Evolutionary conservation across 176 grass and related monocot genomes (phyloP), one percentile per base, ranked within the genome.

Genomic region (Aegilops umbellulata): DNA sequence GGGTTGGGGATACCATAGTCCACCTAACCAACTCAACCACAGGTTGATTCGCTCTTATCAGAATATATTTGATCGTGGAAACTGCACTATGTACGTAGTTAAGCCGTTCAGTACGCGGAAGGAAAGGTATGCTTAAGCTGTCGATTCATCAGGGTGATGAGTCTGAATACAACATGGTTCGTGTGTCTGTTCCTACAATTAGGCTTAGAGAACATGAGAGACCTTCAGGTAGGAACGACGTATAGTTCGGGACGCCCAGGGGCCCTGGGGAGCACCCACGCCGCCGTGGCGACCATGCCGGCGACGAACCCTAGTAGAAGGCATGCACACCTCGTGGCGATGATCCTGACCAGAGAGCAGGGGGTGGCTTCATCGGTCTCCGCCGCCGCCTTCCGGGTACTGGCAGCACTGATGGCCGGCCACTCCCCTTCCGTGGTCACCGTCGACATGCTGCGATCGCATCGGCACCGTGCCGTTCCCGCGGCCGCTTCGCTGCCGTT

Each of bases 221-320:
- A 35, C 60, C 46, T 68, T 90, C 35, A 91, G 49, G 89, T 84
- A 3, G 89, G 85, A 13, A 87, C 35, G 9, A 79, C 17, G 68
- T 75, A 80, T 27, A 27, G 16, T 13, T 44, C 13, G 8, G 80
- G 42, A 12, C 14, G 10, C 16, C 65, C 64, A 23, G 20, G n/a
- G 9, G 49, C 8, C 67, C 14, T 84, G 16, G 84, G n/a, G 29
- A 80, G 24, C 60, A 91, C 69, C 67, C 47, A 39, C 0, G 76
- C 30, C 2, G 47, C 47, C 2, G 80, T 68, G 3, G 19, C 35
- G 0, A 58, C 57, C 4, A 24, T 46, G 60, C 89, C 81, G 69
- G 61, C 46, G 76, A 76, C 36, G 38, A 91, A 91, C 58, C 89
- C 89, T 68, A 84, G 80, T 76, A 87, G 8, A 60, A 90, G 24